phyloP scores from a whole-genome alignment of 129 eudicot genomes.

The Artemisia argyi region DNA sequence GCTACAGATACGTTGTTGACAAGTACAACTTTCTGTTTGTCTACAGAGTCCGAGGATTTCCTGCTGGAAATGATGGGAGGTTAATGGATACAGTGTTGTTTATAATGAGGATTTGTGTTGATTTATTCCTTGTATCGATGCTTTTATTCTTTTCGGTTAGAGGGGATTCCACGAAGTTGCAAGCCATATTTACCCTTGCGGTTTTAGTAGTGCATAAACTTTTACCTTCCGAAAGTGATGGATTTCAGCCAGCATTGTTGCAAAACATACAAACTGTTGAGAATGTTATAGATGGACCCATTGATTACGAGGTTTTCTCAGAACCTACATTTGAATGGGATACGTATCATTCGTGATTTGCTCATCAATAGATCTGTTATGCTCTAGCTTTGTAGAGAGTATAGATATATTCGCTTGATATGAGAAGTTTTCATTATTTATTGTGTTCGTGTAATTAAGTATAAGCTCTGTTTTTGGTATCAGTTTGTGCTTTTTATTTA shows the following conservation, averaged over 20 bases:
- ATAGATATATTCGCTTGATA: slow-evolving; percentile 26
- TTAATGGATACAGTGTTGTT: slow-evolving; percentile 85
- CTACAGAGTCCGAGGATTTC: slow-evolving; percentile 95
- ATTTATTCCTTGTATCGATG: slow-evolving; percentile 82
- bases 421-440: slow-evolving; percentile 2
- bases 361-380: slow-evolving; percentile 8
- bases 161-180: slow-evolving; percentile 89
- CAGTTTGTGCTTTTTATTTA: neutral
- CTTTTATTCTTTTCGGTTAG: slow-evolving; percentile 80
- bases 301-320: slow-evolving; percentile 86
- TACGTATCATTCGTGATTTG: slow-evolving; percentile 54
- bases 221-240: slow-evolving; percentile 73
- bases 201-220: slow-evolving; percentile 73
- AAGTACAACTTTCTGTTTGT: slow-evolving; percentile 95
- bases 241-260: slow-evolving; percentile 68
- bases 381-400: slow-evolving; percentile 19
- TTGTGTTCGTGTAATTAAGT: slow-evolving; percentile 5
- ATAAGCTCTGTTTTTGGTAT: neutral
- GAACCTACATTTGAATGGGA: slow-evolving; percentile 99
- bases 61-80: slow-evolving; percentile 97
- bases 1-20: slow-evolving; percentile 90
- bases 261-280: slow-evolving; percentile 87
- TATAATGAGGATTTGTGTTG: slow-evolving; percentile 90
- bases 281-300: slow-evolving; percentile 71
- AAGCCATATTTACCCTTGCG: slow-evolving; percentile 91